Evolutionary conservation across 768 basidiomycete genomes (phyloP).

Genomic region (Myochromella boudieri): DNA sequence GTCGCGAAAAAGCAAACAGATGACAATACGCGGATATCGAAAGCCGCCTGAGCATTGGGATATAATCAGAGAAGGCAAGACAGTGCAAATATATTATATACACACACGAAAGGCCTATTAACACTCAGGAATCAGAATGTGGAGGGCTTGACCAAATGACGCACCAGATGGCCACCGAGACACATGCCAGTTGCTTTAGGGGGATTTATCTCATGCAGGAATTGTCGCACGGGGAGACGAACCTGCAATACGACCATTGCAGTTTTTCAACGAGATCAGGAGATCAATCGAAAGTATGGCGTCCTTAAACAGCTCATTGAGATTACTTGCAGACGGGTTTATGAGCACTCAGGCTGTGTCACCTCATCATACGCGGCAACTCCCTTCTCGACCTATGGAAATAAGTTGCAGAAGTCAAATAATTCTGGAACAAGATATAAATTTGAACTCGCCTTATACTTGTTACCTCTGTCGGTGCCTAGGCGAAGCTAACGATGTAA

Average conservation of each 20-base stretch:
- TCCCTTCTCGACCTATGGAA: conserved; percentile 79
- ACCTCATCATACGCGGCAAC: conserved; percentile 90
- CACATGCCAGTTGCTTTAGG: conserved; percentile 84
- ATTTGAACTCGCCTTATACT: conserved; percentile 79
- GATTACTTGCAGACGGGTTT: no score
- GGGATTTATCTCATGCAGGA: conserved; percentile 6
- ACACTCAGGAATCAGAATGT: conserved; percentile 1
- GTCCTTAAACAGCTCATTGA: conserved; percentile 49
- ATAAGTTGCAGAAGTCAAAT: background rate
- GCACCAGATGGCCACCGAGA: conserved; percentile 80
- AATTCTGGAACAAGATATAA: background rate
- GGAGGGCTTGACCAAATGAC: conserved; percentile 18
- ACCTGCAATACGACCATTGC: conserved; percentile 91
- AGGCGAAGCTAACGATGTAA: conserved; percentile 1
- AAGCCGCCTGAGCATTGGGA: conserved; percentile 63
- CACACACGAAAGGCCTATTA: conserved; percentile 43
- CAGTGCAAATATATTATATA: background rate
- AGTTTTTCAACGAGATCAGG: conserved; percentile 69
- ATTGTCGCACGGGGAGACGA: conserved; percentile 14
- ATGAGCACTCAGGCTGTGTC: background rate
- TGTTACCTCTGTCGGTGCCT: conserved; percentile 92
- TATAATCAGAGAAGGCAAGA: background rate
- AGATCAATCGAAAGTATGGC: conserved; percentile 76
- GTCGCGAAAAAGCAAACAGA: conserved; percentile 96
- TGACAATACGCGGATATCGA: conserved; percentile 79